A percentile compares a stretch with the other conserved stretches of the same genome.
phyloP scores from a whole-genome alignment of 139 green algal species.

The Volvox reticuliferus region DNA sequence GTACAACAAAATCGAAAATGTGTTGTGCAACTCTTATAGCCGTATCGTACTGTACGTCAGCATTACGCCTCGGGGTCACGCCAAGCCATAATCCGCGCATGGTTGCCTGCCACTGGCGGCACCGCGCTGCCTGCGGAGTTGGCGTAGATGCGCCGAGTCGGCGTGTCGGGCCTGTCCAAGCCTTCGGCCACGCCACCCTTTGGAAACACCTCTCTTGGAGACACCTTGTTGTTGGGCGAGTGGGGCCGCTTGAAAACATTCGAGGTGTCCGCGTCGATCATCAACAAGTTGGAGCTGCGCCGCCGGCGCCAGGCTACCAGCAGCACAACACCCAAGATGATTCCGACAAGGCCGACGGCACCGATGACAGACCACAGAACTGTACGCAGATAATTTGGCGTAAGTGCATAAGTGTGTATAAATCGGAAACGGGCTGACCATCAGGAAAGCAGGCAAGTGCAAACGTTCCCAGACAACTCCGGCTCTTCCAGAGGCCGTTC shows the following conservation, averaged over 20 bases:
- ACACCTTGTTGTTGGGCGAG: neutral
- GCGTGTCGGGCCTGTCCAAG: conserved; percentile 13
- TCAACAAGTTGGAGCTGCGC: neutral
- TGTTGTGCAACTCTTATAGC: neutral
- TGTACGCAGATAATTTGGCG: neutral
- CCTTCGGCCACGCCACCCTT: neutral
- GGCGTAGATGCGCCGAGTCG: neutral
- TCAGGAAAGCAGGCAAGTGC: no score
- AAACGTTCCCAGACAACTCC: no score
- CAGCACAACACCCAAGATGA: neutral
- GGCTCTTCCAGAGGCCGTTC: no score
- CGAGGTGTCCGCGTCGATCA: neutral
- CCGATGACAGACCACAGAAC: neutral
- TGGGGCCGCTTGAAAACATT: neutral
- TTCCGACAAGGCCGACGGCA: neutral
- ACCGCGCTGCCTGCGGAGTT: neutral
- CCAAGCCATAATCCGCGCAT: neutral
- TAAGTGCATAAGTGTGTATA: no score
- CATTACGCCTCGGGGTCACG: neutral
- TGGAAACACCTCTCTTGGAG: neutral
- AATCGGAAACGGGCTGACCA: no score
- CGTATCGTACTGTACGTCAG: neutral
- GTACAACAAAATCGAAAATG: neutral
- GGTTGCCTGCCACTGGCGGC: neutral
- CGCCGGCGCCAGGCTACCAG: conserved; percentile 4